Base-by-base conservation (phyloP, 2,329 filamentous ascomycete genomes). In the Fusarium liriodendri region DNA sequence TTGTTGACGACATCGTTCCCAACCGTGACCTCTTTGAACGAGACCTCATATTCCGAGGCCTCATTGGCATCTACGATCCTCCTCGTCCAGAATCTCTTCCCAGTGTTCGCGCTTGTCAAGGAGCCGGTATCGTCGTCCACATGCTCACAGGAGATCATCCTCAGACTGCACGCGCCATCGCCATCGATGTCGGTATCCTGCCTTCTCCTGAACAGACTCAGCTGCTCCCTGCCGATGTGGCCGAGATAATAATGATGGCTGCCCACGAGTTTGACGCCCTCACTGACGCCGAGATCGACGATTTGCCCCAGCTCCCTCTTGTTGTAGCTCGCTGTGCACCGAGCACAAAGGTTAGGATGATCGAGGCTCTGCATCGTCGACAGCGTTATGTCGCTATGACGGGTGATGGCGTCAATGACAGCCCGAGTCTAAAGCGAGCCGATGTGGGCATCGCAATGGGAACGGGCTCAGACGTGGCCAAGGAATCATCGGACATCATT, bases 371-470 rank as follows among this genome's bases (percentile, higher is more conserved):
- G n/a, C 91, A 93, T 77, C 86, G 91, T n/a, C 87, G 91, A 59
- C 85, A 86, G 45, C 83, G 84, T 25, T 93, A 89, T 79, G 89
- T 88, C 40, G 91, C 91, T 59, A 93, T 93, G 90, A 93, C 91
- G 27, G 91, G 91, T 61, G 91, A 93, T 75, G 91, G 91, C 54
- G 91, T 93, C 40, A 93, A 93, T 74, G 91, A 93, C 77, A 89
- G 89, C 11, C 91, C 91, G 0, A 91, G 90, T 14, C 85, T 93
- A n/a, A 90, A 92, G 78, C 86, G 87, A 61, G 88, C 91, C 5
- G 91, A 94, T 77, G 90, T 94, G 6, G 91, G 90, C 64, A 94
- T 93, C 70, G 91, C 90, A n/a, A 93, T 93, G 91, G 91, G 91
- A 5, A 87, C 88, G 37, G 91, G 91, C 3, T 91, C 89, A 16